phyloP scores from a whole-genome alignment of 1,284 basidiomycete genomes.

The Sporisorium graminicola region DNA sequence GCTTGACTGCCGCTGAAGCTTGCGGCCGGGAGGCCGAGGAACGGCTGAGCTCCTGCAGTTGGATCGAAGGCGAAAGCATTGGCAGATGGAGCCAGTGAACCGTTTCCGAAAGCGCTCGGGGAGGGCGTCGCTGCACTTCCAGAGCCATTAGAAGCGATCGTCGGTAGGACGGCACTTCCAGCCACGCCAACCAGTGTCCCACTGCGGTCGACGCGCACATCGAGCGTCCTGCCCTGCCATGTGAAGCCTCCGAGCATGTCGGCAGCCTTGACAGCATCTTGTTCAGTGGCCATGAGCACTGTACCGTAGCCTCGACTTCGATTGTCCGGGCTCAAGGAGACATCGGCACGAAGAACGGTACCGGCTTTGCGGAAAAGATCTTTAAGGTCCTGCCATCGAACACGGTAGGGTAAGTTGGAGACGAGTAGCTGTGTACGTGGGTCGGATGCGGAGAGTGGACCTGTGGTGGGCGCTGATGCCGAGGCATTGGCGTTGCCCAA shows the following conservation, averaged over 20 bases:
- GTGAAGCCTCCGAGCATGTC: constrained; percentile 70
- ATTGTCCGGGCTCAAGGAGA: constrained; percentile 68
- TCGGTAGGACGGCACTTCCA: constrained; percentile 37
- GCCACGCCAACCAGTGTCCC: constrained; percentile 53
- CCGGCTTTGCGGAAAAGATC: constrained; percentile 71
- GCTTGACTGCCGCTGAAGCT: constrained; percentile 3
- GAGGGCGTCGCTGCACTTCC: background rate
- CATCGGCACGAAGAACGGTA: constrained; percentile 70
- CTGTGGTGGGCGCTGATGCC: constrained; percentile 37
- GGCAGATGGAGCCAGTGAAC: background rate
- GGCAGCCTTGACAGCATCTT: constrained; percentile 70
- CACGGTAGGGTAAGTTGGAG: constrained; percentile 69
- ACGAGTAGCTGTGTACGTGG: constrained; percentile 80
- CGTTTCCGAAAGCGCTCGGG: constrained; percentile 10
- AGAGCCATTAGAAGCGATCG: constrained; percentile 9
- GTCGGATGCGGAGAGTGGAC: constrained; percentile 72
- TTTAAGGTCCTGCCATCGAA: constrained; percentile 70
- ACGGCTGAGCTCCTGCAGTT: constrained; percentile 10
- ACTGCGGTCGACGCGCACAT: constrained; percentile 62
- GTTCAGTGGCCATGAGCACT: constrained; percentile 66
- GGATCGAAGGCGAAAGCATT: constrained; percentile 7
- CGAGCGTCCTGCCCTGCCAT: constrained; percentile 67
- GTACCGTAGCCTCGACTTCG: constrained; percentile 64
- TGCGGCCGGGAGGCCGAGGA: constrained; percentile 29
- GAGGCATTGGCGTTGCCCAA: constrained; percentile 2